phyloP scores from a whole-genome alignment of 305 asterid genomes.

The Solanum chacoense region DNA sequence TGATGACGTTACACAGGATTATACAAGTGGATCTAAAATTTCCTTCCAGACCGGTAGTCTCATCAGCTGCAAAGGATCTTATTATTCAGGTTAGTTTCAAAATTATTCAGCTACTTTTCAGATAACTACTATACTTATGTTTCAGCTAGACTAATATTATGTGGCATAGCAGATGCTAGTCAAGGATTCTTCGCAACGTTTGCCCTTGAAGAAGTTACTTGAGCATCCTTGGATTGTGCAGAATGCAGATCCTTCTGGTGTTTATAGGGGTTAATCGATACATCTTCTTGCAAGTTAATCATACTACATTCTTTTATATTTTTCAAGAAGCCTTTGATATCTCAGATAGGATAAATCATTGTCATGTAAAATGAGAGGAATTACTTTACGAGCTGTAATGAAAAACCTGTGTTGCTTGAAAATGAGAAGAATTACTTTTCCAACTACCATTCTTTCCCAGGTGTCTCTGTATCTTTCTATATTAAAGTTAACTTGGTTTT shows the following conservation, averaged over 20 bases:
- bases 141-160: neutral
- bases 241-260: conserved; percentile 75
- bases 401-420: neutral
- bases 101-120: neutral
- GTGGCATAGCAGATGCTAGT: conserved; percentile 60
- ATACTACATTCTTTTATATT: neutral
- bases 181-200: conserved; percentile 56
- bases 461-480: neutral
- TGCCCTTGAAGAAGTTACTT: conserved; percentile 60
- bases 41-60: conserved; percentile 69
- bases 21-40: conserved; percentile 79
- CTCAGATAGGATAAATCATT: neutral
- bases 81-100: conserved; percentile 49
- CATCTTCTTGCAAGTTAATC: neutral
- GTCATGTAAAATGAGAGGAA: neutral
- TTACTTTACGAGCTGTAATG: neutral
- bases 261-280: conserved; percentile 26
- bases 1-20: conserved; percentile 38
- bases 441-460: neutral
- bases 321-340: neutral
- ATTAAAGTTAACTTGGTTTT: neutral
- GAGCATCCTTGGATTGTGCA: conserved; percentile 93
- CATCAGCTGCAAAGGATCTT: conserved; percentile 80
- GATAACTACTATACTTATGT: neutral
- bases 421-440: neutral